phyloP scores from a whole-genome alignment of 208 protist genomes.

The Acanthamoeba royreba region DNA sequence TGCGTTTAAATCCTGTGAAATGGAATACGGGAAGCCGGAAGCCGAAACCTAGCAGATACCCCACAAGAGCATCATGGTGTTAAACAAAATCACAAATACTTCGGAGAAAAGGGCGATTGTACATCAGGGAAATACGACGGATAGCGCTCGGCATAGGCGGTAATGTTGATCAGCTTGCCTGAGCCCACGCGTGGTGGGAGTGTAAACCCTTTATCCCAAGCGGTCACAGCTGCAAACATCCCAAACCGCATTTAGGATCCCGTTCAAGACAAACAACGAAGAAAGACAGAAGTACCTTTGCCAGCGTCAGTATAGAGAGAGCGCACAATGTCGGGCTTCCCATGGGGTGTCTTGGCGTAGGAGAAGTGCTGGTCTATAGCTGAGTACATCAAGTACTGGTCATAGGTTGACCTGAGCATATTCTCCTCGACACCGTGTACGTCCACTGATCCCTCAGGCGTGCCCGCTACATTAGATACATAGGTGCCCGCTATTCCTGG shows the following conservation, averaged over 20 bases:
- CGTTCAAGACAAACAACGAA: not conserved
- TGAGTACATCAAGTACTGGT: constrained; percentile 63
- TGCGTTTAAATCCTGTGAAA: not conserved
- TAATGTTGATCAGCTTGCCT: not conserved
- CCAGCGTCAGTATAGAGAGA: constrained; percentile 41
- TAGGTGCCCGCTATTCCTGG: not conserved
- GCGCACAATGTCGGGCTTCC: constrained; percentile 26
- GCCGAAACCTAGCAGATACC: not conserved
- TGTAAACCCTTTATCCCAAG: not conserved
- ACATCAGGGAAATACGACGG: not conserved
- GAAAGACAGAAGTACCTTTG: not conserved
- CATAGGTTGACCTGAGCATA: constrained; percentile 24
- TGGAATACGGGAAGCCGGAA: not conserved
- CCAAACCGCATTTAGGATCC: not conserved
- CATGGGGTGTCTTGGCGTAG: constrained; percentile 27
- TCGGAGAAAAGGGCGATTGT: not conserved
- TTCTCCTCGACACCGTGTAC: constrained; percentile 68
- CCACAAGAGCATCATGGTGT: not conserved
- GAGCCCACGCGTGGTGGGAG: constrained; percentile 37
- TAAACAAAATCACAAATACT: not conserved
- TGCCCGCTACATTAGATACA: not conserved
- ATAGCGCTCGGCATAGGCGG: not conserved
- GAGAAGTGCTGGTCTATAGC: not conserved
- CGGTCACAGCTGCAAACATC: not conserved
- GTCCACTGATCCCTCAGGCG: not conserved